Conservation (phyloP, 1,139 yeast species). For the Chernovozyma sophiae-reginae region DNA sequence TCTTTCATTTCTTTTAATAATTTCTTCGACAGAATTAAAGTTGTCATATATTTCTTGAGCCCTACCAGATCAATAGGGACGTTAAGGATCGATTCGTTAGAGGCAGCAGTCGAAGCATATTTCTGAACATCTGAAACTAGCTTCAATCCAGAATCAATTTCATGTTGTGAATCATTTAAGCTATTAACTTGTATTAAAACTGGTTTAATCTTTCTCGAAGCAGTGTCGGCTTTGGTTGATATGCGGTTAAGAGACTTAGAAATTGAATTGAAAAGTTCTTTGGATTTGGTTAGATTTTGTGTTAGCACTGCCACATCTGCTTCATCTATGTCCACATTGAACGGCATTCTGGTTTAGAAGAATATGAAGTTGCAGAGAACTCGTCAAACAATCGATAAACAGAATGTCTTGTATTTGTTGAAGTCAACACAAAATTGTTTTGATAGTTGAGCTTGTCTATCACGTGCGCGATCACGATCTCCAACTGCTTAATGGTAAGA, state of each 20-base stretch:
- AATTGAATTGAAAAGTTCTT: slow-evolving; percentile 53
- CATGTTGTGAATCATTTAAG: slow-evolving; percentile 51
- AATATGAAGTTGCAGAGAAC: too few species aligned
- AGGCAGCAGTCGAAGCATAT: slow-evolving; percentile 58
- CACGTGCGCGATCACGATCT: too few species aligned
- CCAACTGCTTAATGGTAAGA: too few species aligned
- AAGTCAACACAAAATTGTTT: too few species aligned
- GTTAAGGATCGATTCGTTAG: slow-evolving; percentile 42
- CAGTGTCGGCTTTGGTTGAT: slow-evolving; percentile 54
- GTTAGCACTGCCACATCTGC: slow-evolving; percentile 82
- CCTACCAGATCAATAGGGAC: slow-evolving; percentile 39
- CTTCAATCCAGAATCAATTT: slow-evolving; percentile 56
- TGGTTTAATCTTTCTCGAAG: slow-evolving; percentile 67
- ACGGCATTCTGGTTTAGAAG: too few species aligned
- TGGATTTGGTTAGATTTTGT: slow-evolving; percentile 62
- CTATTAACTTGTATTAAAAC: slow-evolving; percentile 60
- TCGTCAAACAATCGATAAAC: too few species aligned
- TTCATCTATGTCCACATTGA: slow-evolving; percentile 60
- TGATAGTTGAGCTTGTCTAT: too few species aligned
- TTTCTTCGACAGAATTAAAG: slow-evolving; percentile 30
- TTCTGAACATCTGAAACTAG: slow-evolving; percentile 63
- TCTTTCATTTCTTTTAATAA: slow-evolving; percentile 35
- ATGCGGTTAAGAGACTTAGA: slow-evolving; percentile 53
- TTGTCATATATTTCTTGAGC: slow-evolving; percentile 32
- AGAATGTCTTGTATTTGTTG: too few species aligned